A percentile compares a stretch with the other conserved stretches of the same genome.
Evolutionary conservation across 1,139 yeast species (phyloP).

Genomic region (Lodderomyces metapsilosis): DNA sequence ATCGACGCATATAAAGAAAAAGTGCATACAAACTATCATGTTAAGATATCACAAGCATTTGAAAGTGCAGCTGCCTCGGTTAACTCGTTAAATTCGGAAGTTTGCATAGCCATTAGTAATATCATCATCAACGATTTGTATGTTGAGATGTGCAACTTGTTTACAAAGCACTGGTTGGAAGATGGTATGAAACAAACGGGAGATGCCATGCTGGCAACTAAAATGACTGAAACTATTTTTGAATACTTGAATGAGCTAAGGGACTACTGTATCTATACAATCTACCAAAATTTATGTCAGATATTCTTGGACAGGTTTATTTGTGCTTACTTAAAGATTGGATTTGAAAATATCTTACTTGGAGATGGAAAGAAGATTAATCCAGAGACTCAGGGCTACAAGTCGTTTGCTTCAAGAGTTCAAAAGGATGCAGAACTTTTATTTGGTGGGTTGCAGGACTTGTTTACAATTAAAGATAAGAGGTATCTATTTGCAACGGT

Average conservation of each 20-base stretch:
- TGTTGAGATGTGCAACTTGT: slow-evolving; percentile 42
- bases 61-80: slow-evolving; percentile 72
- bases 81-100: slow-evolving; percentile 70
- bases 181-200: slow-evolving; percentile 37
- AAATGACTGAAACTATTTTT: slow-evolving; percentile 64
- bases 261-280: slow-evolving; percentile 45
- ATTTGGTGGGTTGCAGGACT: slow-evolving; percentile 59
- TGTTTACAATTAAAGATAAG: slow-evolving; percentile 44
- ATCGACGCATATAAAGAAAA: slow-evolving; percentile 61
- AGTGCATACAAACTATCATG: slow-evolving; percentile 65
- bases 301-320: slow-evolving; percentile 44
- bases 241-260: slow-evolving; percentile 72
- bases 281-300: slow-evolving; percentile 45
- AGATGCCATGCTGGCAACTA: slow-evolving; percentile 45
- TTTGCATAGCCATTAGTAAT: slow-evolving; percentile 61
- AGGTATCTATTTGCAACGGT: slow-evolving; percentile 55
- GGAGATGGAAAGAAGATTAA: slow-evolving; percentile 57
- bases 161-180: slow-evolving; percentile 47
- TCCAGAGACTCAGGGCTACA: slow-evolving; percentile 50
- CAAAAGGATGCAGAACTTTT: slow-evolving; percentile 65
- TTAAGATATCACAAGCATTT: slow-evolving; percentile 53
- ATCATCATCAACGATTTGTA: slow-evolving; percentile 69
- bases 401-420: slow-evolving; percentile 41
- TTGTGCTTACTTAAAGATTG: slow-evolving; percentile 44
- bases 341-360: slow-evolving; percentile 45